These are phyloP conservation scores for Grigorovia jiainica DNA, from an alignment of 805 yeast genomes.

Conservation along the genomic window DNA sequence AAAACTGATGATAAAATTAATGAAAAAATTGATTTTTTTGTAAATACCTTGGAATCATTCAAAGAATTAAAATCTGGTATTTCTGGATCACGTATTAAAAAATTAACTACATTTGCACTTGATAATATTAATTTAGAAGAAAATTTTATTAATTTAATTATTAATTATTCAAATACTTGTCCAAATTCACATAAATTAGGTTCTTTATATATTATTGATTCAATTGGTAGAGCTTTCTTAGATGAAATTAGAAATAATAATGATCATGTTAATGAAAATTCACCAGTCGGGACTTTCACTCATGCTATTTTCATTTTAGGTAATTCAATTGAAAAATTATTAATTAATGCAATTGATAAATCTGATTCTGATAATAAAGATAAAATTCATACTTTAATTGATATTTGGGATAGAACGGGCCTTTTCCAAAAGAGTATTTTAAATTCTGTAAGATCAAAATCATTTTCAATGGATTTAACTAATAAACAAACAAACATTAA, in stretches of 20 bases:
- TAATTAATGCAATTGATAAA: slow-evolving; percentile 53
- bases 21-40: slow-evolving; percentile 28
- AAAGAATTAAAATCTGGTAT: slow-evolving; percentile 71
- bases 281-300: slow-evolving; percentile 63
- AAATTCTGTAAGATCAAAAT: slow-evolving; percentile 45
- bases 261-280: slow-evolving; percentile 37
- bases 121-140: slow-evolving; percentile 43
- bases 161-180: slow-evolving; percentile 51
- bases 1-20: slow-evolving; percentile 5
- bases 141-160: slow-evolving; percentile 18
- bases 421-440: slow-evolving; percentile 59
- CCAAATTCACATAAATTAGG: slow-evolving; percentile 84
- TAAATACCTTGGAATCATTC: slow-evolving; percentile 34
- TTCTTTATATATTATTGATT: slow-evolving; percentile 82
- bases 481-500: too few species aligned
- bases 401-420: slow-evolving; percentile 83
- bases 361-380: slow-evolving; percentile 51
- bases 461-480: slow-evolving; percentile 32
- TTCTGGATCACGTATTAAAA: slow-evolving; percentile 89
- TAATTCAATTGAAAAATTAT: slow-evolving; percentile 50
- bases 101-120: slow-evolving; percentile 68
- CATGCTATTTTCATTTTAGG: slow-evolving; percentile 62
- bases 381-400: slow-evolving; percentile 75
- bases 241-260: slow-evolving; percentile 58
- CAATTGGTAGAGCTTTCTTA: slow-evolving; percentile 76